phyloP scores from a whole-genome alignment of 805 yeast genomes.

The Wickerhamomyces canadensis region DNA sequence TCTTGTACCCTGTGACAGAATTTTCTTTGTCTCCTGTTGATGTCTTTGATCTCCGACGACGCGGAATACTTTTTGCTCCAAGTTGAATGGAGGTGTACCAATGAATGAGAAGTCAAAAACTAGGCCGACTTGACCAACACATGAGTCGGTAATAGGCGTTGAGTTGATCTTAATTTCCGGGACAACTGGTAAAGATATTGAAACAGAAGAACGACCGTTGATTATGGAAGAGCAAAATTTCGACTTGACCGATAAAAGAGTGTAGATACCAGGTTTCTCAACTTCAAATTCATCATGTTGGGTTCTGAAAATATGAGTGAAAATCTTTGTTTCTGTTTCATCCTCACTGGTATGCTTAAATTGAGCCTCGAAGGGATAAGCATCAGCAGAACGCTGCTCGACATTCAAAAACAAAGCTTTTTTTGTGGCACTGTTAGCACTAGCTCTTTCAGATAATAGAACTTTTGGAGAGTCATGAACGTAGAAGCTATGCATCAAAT shows the following conservation, averaged over 20 bases:
- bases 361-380: constrained; percentile 31
- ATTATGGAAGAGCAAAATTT: constrained; percentile 63
- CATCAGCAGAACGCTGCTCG: constrained; percentile 24
- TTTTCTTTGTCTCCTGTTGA: constrained; percentile 31
- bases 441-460: constrained; percentile 36
- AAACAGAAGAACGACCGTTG: constrained; percentile 46
- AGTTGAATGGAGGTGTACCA: constrained; percentile 80
- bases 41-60: constrained; percentile 31
- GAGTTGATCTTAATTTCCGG: constrained; percentile 40
- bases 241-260: constrained; percentile 48
- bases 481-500: constrained; percentile 38
- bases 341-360: constrained; percentile 27
- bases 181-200: constrained; percentile 52
- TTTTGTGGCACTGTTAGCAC: constrained; percentile 32
- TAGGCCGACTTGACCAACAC: constrained; percentile 91
- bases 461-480: constrained; percentile 55
- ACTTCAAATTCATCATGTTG: constrained; percentile 32
- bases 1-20: constrained; percentile 38
- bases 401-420: constrained; percentile 29
- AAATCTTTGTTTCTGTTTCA: constrained; percentile 14
- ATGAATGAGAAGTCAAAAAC: constrained; percentile 58
- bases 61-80: constrained; percentile 57
- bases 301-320: constrained; percentile 24
- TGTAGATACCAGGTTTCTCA: constrained; percentile 61
- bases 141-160: constrained; percentile 65